A percentile compares a stretch with the other conserved stretches of the same genome.
Evolutionary conservation across 139 green algal genomes (phyloP).

Genomic region (Nannochloris sp.): DNA sequence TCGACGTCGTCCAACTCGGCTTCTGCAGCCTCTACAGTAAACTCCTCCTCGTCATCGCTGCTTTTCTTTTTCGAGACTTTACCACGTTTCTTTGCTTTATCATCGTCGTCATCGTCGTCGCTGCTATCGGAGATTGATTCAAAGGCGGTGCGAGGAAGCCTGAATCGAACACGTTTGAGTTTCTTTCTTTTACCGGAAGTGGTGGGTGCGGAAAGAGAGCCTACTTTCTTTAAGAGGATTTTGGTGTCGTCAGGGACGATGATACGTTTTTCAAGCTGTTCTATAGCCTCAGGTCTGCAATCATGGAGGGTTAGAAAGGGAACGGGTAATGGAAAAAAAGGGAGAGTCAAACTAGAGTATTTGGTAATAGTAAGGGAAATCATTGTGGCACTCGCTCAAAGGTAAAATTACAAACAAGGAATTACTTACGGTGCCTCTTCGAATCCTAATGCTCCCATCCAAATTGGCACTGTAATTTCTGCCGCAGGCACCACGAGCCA

Average conservation of each 20-base stretch:
- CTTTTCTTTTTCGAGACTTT: no score
- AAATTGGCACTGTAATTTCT: conserved; percentile 47
- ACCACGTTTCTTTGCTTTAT: not conserved
- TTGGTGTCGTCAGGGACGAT: not conserved
- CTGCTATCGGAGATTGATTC: no score
- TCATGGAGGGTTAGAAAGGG: no score
- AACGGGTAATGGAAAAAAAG: not conserved
- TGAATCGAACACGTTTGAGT: not conserved
- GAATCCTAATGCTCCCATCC: conserved; percentile 49
- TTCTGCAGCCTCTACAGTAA: not conserved
- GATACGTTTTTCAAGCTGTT: not conserved
- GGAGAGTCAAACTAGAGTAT: not conserved
- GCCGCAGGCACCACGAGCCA: conserved; percentile 53
- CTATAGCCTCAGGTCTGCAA: not conserved
- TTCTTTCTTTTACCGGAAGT: not conserved
- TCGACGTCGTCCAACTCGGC: not conserved
- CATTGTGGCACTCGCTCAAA: conserved; percentile 9
- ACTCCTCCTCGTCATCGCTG: not conserved
- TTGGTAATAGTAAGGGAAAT: conserved; percentile 11
- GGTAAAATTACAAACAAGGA: not conserved
- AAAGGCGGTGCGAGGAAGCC: not conserved
- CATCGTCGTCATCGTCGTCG: not conserved
- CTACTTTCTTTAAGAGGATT: not conserved
- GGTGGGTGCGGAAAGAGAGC: not conserved
- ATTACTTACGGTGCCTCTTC: conserved; percentile 5